Percentiles rank a stretch among this genome's conserved stretches.
phyloP scores from a whole-genome alignment of 345 rosid species.

The Durio zibethinus region DNA sequence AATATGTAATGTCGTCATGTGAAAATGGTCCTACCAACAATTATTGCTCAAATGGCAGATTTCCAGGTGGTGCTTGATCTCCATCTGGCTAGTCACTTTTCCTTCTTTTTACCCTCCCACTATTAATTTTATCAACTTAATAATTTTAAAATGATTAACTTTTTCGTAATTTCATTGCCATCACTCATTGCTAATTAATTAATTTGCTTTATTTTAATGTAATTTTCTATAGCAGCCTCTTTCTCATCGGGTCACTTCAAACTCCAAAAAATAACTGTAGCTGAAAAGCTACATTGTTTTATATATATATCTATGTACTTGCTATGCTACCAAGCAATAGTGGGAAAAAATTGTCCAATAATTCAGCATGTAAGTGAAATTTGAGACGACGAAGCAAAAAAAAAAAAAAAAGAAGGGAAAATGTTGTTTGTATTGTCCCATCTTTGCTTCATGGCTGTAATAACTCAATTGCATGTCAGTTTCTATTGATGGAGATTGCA shows the following conservation, averaged over 20 bases:
- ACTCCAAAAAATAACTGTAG: not conserved
- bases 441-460: not conserved
- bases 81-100: conserved; percentile 11
- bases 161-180: not conserved
- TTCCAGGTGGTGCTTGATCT: not conserved
- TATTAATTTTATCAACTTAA: not conserved
- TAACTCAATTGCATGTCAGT: not conserved
- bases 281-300: not conserved
- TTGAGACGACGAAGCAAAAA: conserved; percentile 2
- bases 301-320: too few relatives aligned
- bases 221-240: not conserved
- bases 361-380: not conserved
- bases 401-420: too few relatives aligned
- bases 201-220: not conserved
- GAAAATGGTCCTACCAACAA: conserved; percentile 9
- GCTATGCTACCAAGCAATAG: not conserved
- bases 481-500: not conserved
- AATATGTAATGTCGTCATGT: conserved; percentile 9
- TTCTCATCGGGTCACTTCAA: not conserved
- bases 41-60: not conserved
- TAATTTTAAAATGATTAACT: not conserved
- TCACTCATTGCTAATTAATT: not conserved
- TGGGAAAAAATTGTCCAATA: not conserved
- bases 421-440: not conserved
- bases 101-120: conserved; percentile 4